Percentiles rank a stretch among this genome's conserved stretches.
These are phyloP conservation scores for Jatropha curcas DNA, from an alignment of 345 rosid genomes.

Conservation along the genomic window DNA sequence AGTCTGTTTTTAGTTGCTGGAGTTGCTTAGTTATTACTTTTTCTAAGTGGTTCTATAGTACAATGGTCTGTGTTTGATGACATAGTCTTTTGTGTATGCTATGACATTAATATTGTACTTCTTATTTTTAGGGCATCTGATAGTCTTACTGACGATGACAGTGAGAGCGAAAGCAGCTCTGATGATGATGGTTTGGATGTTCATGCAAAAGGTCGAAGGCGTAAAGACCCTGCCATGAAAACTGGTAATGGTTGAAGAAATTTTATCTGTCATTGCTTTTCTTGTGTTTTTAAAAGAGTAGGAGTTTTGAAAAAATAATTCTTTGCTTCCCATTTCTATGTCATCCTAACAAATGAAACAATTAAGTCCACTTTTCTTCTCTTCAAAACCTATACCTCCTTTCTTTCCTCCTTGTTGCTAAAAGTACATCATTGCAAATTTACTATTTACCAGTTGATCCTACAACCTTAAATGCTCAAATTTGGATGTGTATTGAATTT, in stretches of 20 bases:
- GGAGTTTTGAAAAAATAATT: no score
- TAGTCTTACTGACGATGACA: constrained; percentile 53
- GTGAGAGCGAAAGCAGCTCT: constrained; percentile 47
- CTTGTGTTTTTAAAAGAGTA: no score
- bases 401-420: no score
- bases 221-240: constrained; percentile 42
- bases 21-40: not conserved
- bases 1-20: not conserved
- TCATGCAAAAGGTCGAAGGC: constrained; percentile 44
- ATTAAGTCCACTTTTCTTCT: no score
- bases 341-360: no score
- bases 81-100: not conserved
- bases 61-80: not conserved
- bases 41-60: not conserved
- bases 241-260: constrained; percentile 40
- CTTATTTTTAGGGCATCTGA: constrained; percentile 53
- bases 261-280: not conserved
- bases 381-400: no score
- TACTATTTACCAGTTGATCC: not conserved
- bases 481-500: not conserved
- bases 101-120: not conserved
- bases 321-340: no score
- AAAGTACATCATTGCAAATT: not conserved
- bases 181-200: constrained; percentile 48
- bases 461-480: no score